A percentile compares a stretch with the other conserved stretches of the same genome.
phyloP scores from a whole-genome alignment of 805 yeast genomes.

The Grigorovia yakushimaensis region DNA sequence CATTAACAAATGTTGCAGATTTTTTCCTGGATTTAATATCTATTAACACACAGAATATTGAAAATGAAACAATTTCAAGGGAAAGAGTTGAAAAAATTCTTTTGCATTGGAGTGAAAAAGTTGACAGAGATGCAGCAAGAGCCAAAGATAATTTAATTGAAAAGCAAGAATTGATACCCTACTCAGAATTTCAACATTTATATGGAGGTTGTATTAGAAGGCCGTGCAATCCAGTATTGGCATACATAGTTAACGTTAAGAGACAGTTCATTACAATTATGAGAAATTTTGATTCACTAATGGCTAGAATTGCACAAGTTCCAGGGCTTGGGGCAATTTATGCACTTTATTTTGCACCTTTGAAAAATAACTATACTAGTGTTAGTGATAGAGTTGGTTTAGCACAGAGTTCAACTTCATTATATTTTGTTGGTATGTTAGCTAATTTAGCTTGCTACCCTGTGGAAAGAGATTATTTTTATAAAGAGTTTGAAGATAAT shows the following conservation, averaged over 20 bases:
- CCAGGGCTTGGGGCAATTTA: conserved; percentile 54
- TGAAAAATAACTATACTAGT: conserved; percentile 39
- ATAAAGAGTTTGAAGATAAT: conserved; percentile 67
- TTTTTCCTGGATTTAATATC: conserved; percentile 63
- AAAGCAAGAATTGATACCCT: conserved; percentile 6
- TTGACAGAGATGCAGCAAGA: neutral
- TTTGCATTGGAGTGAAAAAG: conserved; percentile 28
- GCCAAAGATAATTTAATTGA: neutral
- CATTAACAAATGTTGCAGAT: conserved; percentile 62
- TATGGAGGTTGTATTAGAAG: conserved; percentile 15
- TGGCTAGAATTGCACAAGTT: conserved; percentile 58
- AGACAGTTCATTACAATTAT: conserved; percentile 32
- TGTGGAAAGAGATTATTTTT: conserved; percentile 60
- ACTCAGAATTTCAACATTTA: conserved; percentile 10
- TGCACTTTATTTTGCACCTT: conserved; percentile 58
- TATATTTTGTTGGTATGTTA: conserved; percentile 72
- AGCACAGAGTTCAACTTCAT: conserved; percentile 59
- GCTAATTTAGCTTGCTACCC: conserved; percentile 73
- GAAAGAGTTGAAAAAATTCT: conserved; percentile 33
- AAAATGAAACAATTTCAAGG: conserved; percentile 33
- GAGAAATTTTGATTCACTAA: conserved; percentile 46
- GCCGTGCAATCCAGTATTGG: conserved; percentile 14
- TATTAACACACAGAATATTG: conserved; percentile 37
- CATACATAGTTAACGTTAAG: conserved; percentile 32
- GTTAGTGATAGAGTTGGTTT: conserved; percentile 63